Evolutionary conservation across 257 asterid species (phyloP), one percentile per base, ranked within the genome.

Genomic region (Paraleonurus japonicus): DNA sequence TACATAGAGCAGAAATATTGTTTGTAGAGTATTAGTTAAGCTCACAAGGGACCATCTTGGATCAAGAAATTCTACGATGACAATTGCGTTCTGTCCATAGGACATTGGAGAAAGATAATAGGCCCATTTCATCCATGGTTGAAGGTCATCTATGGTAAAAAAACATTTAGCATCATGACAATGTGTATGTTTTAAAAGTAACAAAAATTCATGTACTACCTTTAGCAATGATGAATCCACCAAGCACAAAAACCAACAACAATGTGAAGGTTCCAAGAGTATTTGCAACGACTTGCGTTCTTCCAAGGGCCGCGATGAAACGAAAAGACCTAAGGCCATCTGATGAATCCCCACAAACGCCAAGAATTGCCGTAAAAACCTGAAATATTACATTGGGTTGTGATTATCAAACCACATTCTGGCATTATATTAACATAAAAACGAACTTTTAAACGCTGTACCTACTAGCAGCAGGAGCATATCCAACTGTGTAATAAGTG

Each of bases 41-140:
- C 84, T 66, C 76, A 87, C 89, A 68, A 63, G 19, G 9, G 82
- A 81, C 95, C 92, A 88, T 82, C 95, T 79, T 65, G 82, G 79
- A 63, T 88, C 95, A 16, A 88, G 92, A 78, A 88, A 88, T 69
- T 88, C 95, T 8, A 79, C 86, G 30, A 88, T 53, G 28, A 86
- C 86, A 5, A 84, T 82, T 5, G 95, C 88, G 39, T 85, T 86
- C 71, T 87, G 89, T 45, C 90, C 90, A 16, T 85, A 90, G n/a
- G 87, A 80, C 95, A 90, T 80, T 0, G 92, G 92, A 50, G 91
- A 87, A 78, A 86, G 80, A 71, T 83, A 86, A 66, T 89, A 86
- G 4, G 86, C 88, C 95, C 95, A 88, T 71, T 80, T 86, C 95
- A 88, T 84, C 95, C 95, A 88, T 59, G 92, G 92, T 67, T 82